A percentile compares a stretch with the other conserved stretches of the same genome.
Evolutionary conservation across 2,329 filamentous ascomycete species (phyloP).

Genomic region (Lasiodiplodia gonubiensis): DNA sequence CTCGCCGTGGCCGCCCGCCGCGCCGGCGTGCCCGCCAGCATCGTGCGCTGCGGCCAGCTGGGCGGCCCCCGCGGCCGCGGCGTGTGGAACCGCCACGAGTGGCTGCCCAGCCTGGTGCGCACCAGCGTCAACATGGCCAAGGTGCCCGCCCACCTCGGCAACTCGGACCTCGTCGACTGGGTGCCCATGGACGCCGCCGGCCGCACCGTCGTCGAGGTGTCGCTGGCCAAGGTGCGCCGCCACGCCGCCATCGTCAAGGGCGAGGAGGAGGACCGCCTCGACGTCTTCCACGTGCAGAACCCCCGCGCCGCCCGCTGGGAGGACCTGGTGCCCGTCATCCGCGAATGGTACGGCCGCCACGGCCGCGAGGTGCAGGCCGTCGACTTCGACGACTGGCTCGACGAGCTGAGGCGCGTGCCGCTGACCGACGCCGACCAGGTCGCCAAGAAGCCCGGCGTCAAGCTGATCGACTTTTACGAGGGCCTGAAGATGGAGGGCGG

Average conservation of each 20-base stretch:
- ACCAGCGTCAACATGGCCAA: conserved; percentile 34
- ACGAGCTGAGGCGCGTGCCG: conserved; percentile 21
- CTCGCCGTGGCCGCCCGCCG: conserved; percentile 39
- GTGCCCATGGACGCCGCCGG: conserved; percentile 32
- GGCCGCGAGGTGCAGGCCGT: conserved; percentile 15
- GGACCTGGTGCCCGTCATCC: conserved; percentile 26
- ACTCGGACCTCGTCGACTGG: conserved; percentile 37
- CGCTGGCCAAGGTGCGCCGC: not conserved
- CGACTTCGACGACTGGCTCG: conserved; percentile 28
- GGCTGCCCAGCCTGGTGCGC: conserved; percentile 38
- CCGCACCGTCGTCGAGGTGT: conserved; percentile 26
- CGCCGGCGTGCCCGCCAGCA: conserved; percentile 34
- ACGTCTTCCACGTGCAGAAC: conserved; percentile 32
- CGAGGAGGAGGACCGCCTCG: not conserved
- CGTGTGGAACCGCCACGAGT: conserved; percentile 38
- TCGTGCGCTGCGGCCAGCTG: conserved; percentile 41
- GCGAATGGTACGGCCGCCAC: not conserved
- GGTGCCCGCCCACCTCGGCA: conserved; percentile 33
- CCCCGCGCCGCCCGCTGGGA: conserved; percentile 26
- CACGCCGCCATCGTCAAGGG: not conserved
- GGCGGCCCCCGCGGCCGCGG: conserved; percentile 37
- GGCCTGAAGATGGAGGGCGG: conserved; percentile 27
- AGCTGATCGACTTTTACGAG: conserved; percentile 32
- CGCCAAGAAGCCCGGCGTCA: conserved; percentile 29
- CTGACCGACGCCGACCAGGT: conserved; percentile 25